These are phyloP conservation scores for Aspergillus hortae DNA, from an alignment of 2,329 filamentous ascomycete species.

Conservation along the genomic window DNA sequence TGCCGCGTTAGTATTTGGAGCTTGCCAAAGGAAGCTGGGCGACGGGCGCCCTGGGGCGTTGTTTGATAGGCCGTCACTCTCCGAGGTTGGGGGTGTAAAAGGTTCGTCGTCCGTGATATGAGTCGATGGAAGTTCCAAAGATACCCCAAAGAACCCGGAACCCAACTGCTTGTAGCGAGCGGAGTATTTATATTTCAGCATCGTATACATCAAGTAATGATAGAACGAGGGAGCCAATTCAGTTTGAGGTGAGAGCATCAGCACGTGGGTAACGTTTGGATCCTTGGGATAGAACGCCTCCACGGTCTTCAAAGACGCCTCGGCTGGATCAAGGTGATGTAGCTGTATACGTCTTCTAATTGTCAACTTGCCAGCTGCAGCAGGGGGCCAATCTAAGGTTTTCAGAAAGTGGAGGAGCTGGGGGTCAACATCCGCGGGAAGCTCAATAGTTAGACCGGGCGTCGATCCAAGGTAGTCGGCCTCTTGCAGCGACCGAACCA, in stretches of 20 bases:
- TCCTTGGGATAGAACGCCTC: slow-evolving; percentile 83
- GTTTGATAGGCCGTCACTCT: slow-evolving; percentile 4
- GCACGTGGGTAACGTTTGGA: slow-evolving; percentile 64
- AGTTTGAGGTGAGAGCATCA: slow-evolving; percentile 78
- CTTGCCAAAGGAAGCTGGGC: slow-evolving; percentile 77
- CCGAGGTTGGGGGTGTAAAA: slow-evolving; percentile 48
- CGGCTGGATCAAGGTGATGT: slow-evolving; percentile 59
- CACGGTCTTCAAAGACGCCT: slow-evolving; percentile 70
- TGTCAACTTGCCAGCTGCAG: slow-evolving; percentile 52
- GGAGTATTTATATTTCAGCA: slow-evolving; percentile 77
- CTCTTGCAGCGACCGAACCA: slow-evolving; percentile 69
- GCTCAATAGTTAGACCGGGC: slow-evolving; percentile 78
- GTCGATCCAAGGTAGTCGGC: slow-evolving; percentile 71
- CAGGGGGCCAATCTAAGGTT: slow-evolving; percentile 65
- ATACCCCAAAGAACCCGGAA: slow-evolving; percentile 69
- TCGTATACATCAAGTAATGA: slow-evolving; percentile 76
- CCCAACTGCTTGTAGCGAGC: slow-evolving; percentile 39
- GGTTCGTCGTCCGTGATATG: slow-evolving; percentile 55
- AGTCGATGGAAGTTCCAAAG: slow-evolving; percentile 66
- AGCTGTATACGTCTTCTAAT: slow-evolving; percentile 70
- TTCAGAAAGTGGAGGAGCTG: slow-evolving; percentile 62
- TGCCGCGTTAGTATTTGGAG: slow-evolving; percentile 75
- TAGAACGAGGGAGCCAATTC: slow-evolving; percentile 80
- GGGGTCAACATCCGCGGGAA: slow-evolving; percentile 68
- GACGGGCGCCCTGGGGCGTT: slow-evolving; percentile 23